Evolutionary conservation across 305 asterid genomes (phyloP), one percentile per base, ranked within the genome.

Genomic region (Fraxinus dipetala): DNA sequence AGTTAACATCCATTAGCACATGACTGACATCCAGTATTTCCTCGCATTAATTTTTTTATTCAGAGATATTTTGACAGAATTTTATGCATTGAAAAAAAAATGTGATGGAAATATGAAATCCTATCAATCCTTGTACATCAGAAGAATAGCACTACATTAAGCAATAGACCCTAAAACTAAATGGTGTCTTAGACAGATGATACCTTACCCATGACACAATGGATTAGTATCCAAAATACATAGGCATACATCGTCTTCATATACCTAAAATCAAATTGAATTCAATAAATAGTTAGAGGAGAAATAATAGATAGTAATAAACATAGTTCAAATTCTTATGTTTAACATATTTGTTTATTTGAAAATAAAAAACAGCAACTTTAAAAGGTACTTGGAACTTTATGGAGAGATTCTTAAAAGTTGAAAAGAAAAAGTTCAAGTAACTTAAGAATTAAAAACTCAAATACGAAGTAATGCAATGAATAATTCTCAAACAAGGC

Each of bases 171-270:
- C 32, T 38, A 83, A 84, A 78, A 61, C 45, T 26, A 76, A 13
- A 72, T 77, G 81, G 83, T 51, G 85, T 75, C 83, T 56, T 28
- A 56, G 20, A 78, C 79, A 87, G 88, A 87, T 85, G 92, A 92
- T 94, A 92, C 96, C 98, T 95, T 94, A 95, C 99, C 99, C 99
- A 90, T 82, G 88, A 86, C 94, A 89, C 89, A 95, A 82, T 67
- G 98, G 99, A 88, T 90, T 89, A 72, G 89, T 84, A 85, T 95
- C 99, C 91, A 95, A 91, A 90, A 95, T 92, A 93, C 98, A 93
- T 32, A 93, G 86, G 83, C 99, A 94, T 63, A 87, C 90, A 81
- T 91, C 96, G 80, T 95, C 99, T 86, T 94, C 99, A 54, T 94
- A 95, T 80, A 95, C 85, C 99, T 95, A 94, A 63, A 84, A 32